Evolutionary conservation across 78 protist genomes (phyloP).

Genomic region (Polysphondylium violaceum): DNA sequence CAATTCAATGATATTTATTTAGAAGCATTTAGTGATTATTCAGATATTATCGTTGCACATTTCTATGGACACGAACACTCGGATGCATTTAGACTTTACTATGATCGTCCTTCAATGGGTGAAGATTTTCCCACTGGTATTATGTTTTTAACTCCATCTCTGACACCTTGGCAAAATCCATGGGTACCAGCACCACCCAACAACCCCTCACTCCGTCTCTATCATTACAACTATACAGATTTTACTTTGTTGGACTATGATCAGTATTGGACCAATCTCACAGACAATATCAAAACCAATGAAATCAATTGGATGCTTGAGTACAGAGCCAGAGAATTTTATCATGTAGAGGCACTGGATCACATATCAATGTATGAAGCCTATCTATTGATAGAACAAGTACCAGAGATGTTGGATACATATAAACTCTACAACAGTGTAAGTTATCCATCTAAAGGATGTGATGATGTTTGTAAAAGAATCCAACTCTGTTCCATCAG

Average conservation of each 20-base stretch:
- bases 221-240: not conserved
- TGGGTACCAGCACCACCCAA: conserved; percentile 40
- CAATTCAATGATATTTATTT: conserved; percentile 56
- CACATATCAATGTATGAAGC: conserved; percentile 55
- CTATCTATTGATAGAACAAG: not conserved
- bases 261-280: conserved; percentile 55
- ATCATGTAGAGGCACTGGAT: not conserved
- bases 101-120: not conserved
- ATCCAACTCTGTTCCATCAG: conserved; percentile 35
- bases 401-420: not conserved
- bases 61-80: conserved; percentile 68
- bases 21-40: not conserved
- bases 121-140: conserved; percentile 40
- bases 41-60: conserved; percentile 21
- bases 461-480: conserved; percentile 29
- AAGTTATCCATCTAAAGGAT: conserved; percentile 22
- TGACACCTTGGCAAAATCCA: conserved; percentile 57
- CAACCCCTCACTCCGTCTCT: conserved; percentile 42
- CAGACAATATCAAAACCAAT: conserved; percentile 15
- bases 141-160: conserved; percentile 50
- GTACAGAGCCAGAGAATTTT: conserved; percentile 35
- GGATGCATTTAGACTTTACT: conserved; percentile 46
- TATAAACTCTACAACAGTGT: conserved; percentile 32
- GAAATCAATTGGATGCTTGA: conserved; percentile 35
- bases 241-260: conserved; percentile 20